Conservation (phyloP, 768 basidiomycete genomes). For the Asterophora parasitica region DNA sequence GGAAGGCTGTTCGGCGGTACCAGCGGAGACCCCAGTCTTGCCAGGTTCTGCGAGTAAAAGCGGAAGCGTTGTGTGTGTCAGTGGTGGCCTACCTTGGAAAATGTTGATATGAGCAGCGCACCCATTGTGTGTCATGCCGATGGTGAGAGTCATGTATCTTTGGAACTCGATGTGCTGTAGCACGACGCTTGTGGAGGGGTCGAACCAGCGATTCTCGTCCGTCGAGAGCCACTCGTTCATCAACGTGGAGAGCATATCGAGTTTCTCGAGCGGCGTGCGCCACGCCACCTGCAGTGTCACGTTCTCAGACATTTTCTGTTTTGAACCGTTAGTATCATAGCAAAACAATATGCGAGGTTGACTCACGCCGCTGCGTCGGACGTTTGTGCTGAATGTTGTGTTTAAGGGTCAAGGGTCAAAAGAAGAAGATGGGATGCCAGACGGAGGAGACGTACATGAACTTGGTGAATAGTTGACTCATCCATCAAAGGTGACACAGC, state of each 20-base stretch:
- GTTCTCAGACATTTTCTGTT: constrained; percentile 64
- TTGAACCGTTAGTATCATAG: constrained; percentile 9
- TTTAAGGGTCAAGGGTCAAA: neutral
- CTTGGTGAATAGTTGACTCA: constrained; percentile 67
- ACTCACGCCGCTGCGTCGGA: constrained; percentile 63
- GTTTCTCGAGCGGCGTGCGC: constrained; percentile 66
- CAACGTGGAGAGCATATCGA: constrained; percentile 62
- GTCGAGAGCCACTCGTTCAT: constrained; percentile 74
- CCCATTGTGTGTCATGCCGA: constrained; percentile 58
- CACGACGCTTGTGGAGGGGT: constrained; percentile 58
- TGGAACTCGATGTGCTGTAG: constrained; percentile 64
- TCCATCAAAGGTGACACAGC: too few species aligned
- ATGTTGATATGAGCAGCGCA: constrained; percentile 12
- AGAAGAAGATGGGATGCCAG: neutral
- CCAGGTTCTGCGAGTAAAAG: too few species aligned
- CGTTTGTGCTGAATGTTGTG: constrained; percentile 49
- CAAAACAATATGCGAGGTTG: neutral
- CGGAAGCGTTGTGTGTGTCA: too few species aligned
- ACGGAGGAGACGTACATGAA: constrained; percentile 52
- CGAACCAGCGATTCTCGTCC: constrained; percentile 78
- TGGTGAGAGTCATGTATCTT: constrained; percentile 61
- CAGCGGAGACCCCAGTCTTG: constrained; percentile 57
- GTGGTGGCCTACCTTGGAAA: neutral
- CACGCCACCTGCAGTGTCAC: constrained; percentile 70
- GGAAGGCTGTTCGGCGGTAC: constrained; percentile 69